Evolutionary conservation across 306 rosid genomes (phyloP), one percentile per base, ranked within the genome.

Genomic region (Alnus rubra): DNA sequence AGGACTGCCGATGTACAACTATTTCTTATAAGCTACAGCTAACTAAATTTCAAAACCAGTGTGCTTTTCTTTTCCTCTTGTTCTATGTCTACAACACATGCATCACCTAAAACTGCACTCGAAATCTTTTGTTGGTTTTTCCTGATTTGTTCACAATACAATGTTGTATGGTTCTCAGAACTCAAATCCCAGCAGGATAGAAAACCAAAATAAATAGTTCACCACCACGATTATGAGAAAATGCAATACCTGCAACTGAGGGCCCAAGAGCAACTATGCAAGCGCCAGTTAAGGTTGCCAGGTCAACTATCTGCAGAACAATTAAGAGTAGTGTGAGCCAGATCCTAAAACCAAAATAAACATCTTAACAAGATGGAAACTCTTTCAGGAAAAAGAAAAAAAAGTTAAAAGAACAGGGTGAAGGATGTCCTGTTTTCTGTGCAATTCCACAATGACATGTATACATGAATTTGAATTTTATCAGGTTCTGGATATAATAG

Each of bases 261-360:
- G 98, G 97, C 63, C 99, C 98, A 70, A 96, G 98, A 73, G 94
- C 99, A 72, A 93, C 90, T 42, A 87, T 13, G 5, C 99, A 96
- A 42, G 98, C 98, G 76, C 99, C 97, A 30, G 99, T 96, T 73
- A 96, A 85, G 70, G 99, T 96, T 67, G 99, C 99, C 81, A 96
- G 88, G 80, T 96, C 99, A 86, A 93, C 84, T 73, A 96, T 75
- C 99, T 96, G 94, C 74, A 80, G 59, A 85, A 74, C 45, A 82
- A 79, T 71, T 75, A 10, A 71, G 28, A 50, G 73, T 45, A 69
- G 71, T n/a, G 72, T 88, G 69, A 89, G 86, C 73, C n/a, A 79
- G 69, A 74, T 54, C 55, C 75, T 56, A 76, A 67, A 85, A 76
- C 52, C 60, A 82, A 75, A 81, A 51, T 54, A 68, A 14, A 67